These are phyloP conservation scores for Sporothrix euskadiensis DNA, from an alignment of 2,329 filamentous ascomycete genomes.

Conservation along the genomic window DNA sequence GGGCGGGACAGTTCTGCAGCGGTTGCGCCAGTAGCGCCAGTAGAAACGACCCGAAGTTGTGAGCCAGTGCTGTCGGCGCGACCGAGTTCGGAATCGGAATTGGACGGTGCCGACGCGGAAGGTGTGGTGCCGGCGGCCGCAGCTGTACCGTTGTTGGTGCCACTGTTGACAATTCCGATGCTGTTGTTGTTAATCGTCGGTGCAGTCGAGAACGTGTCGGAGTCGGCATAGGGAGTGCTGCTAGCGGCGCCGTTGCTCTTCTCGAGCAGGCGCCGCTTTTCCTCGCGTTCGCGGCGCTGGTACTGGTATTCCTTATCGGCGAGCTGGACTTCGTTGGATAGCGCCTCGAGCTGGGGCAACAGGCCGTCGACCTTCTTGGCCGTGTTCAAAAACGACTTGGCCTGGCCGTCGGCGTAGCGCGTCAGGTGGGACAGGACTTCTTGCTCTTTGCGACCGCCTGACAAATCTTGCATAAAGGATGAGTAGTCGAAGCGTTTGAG, in stretches of 20 bases:
- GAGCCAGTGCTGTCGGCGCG: slow-evolving; percentile 74
- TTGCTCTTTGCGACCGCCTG: slow-evolving; percentile 96
- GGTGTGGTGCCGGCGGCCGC: slow-evolving; percentile 37
- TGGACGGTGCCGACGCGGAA: slow-evolving; percentile 38
- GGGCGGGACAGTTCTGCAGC: slow-evolving; percentile 56
- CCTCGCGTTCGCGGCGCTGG: slow-evolving; percentile 89
- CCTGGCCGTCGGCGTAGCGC: slow-evolving; percentile 88
- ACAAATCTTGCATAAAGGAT: slow-evolving; percentile 98
- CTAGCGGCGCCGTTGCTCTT: slow-evolving; percentile 64
- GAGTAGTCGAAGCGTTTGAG: slow-evolving; percentile 98
- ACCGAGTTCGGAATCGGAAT: slow-evolving; percentile 69
- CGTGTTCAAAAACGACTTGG: slow-evolving; percentile 75
- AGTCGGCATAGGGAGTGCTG: slow-evolving; percentile 49
- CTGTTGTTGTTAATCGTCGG: background rate
- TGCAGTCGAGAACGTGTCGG: slow-evolving; percentile 26
- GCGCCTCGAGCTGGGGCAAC: slow-evolving; percentile 83
- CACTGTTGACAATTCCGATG: background rate
- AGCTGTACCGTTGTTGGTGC: slow-evolving; percentile 2
- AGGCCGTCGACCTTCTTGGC: slow-evolving; percentile 85
- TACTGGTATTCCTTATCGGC: slow-evolving; percentile 97
- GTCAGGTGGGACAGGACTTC: slow-evolving; percentile 94
- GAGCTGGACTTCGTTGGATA: slow-evolving; percentile 84
- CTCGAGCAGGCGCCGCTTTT: slow-evolving; percentile 86
- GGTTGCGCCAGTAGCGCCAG: slow-evolving; percentile 42
- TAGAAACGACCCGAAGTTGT: slow-evolving; percentile 57